phyloP scores from a whole-genome alignment of 2,329 filamentous ascomycete genomes.

The Cercospora sp. region DNA sequence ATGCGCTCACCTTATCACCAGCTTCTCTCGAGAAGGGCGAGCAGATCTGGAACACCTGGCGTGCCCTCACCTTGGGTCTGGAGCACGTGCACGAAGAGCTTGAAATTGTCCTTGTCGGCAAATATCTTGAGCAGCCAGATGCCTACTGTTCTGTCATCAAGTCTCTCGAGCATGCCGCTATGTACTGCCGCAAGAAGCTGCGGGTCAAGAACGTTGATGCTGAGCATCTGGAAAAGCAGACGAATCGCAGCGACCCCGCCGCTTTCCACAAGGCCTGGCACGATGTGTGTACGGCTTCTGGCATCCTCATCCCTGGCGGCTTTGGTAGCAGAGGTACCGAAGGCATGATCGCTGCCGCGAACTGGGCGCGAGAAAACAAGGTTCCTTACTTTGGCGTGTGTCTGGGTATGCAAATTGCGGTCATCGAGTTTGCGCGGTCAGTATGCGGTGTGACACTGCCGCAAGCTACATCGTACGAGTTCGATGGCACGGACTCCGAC shows the following conservation, averaged over 20 bases:
- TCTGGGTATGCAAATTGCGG: constrained; percentile 87
- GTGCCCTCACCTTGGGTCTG: constrained; percentile 65
- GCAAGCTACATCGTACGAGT: constrained; percentile 58
- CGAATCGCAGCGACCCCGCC: constrained; percentile 62
- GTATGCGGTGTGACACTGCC: constrained; percentile 61
- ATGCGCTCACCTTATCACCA: constrained; percentile 51
- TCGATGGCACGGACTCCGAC: constrained; percentile 61
- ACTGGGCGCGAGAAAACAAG: constrained; percentile 80
- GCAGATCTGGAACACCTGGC: constrained; percentile 78
- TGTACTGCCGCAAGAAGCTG: constrained; percentile 78
- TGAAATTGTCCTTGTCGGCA: constrained; percentile 84
- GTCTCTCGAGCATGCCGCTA: constrained; percentile 85
- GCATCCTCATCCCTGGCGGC: constrained; percentile 70
- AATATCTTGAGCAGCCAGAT: constrained; percentile 83
- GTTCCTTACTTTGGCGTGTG: constrained; percentile 87
- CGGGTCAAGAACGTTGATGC: constrained; percentile 83
- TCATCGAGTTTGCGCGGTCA: constrained; percentile 82
- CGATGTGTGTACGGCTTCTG: constrained; percentile 67
- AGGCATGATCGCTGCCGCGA: constrained; percentile 86
- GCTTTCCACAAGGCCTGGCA: constrained; percentile 82
- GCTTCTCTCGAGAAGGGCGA: constrained; percentile 62
- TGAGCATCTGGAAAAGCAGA: constrained; percentile 72
- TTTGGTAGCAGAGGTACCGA: constrained; percentile 81
- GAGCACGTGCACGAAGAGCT: constrained; percentile 68
- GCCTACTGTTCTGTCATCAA: constrained; percentile 84